These are phyloP conservation scores for Agarophyton chilense DNA, from an alignment of 23 red algal genomes.

Conservation along the genomic window DNA sequence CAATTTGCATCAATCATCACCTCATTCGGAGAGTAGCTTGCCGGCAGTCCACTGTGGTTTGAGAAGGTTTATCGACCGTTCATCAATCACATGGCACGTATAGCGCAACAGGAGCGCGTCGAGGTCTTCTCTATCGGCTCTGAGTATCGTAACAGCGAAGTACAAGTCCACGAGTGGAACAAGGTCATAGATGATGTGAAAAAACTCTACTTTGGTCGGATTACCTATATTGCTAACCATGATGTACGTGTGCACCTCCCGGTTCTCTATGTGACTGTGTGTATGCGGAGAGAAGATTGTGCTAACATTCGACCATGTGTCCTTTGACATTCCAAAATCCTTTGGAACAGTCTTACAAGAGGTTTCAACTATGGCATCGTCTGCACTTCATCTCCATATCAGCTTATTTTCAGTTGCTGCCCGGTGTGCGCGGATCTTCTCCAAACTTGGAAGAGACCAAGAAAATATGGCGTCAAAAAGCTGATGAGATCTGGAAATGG, in stretches of 20 bases:
- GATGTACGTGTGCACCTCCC: conserved; percentile 34
- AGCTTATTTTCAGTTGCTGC: conserved; percentile 19
- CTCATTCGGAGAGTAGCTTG: too few species aligned
- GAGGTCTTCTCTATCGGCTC: conserved; percentile 18
- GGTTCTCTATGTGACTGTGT: too few species aligned
- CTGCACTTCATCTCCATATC: conserved; percentile 31
- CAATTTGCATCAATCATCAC: neutral
- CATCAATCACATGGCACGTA: conserved; percentile 13
- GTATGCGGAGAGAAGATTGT: too few species aligned
- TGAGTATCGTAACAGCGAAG: neutral
- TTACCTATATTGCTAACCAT: conserved; percentile 29
- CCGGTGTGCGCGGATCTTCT: conserved; percentile 2
- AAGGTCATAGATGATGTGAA: neutral
- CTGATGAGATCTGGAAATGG: neutral
- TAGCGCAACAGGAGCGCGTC: conserved; percentile 3
- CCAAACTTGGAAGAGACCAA: conserved; percentile 21
- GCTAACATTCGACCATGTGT: too few species aligned
- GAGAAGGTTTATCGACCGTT: conserved; percentile 7
- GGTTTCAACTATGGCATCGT: neutral
- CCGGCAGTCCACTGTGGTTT: neutral
- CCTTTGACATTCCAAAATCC: too few species aligned
- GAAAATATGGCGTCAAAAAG: neutral
- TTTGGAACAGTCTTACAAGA: conserved; percentile 1
- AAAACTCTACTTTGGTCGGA: neutral
- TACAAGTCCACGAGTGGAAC: neutral